Conservation (phyloP, 2,329 filamentous ascomycete species). For the Beauveria pseudobassiana region DNA sequence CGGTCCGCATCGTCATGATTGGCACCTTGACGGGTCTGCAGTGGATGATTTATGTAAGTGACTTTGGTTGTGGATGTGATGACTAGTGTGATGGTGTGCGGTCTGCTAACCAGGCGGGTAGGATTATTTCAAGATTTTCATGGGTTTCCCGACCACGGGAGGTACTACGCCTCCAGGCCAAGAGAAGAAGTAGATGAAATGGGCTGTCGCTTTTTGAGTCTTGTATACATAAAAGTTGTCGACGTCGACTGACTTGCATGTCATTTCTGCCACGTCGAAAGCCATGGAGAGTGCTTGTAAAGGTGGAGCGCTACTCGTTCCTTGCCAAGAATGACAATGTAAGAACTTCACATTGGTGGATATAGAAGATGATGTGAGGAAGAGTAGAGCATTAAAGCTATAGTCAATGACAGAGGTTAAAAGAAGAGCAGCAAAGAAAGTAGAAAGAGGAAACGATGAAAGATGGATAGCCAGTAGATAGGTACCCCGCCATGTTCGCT, state of each 20-base stretch:
- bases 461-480: too few species aligned
- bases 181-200: conserved; percentile 23
- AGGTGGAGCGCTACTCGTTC: neutral
- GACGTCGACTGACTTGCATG: neutral
- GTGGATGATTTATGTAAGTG: conserved; percentile 84
- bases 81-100: too few species aligned
- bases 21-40: conserved; percentile 74
- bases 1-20: conserved; percentile 84
- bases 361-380: too few species aligned
- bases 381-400: too few species aligned
- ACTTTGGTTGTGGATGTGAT: neutral
- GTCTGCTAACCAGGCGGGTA: conserved; percentile 23
- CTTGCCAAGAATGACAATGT: neutral
- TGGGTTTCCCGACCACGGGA: conserved; percentile 79
- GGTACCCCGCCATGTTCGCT: too few species aligned
- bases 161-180: conserved; percentile 50
- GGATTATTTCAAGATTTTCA: conserved; percentile 86
- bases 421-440: too few species aligned
- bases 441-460: too few species aligned
- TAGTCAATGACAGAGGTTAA: too few species aligned
- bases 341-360: neutral
- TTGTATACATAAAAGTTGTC: neutral
- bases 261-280: neutral
- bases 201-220: neutral
- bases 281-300: neutral